Percentiles rank a stretch among this genome's conserved stretches.
Evolutionary conservation across 768 basidiomycete genomes (phyloP).

Genomic region (Lepiota venenata): DNA sequence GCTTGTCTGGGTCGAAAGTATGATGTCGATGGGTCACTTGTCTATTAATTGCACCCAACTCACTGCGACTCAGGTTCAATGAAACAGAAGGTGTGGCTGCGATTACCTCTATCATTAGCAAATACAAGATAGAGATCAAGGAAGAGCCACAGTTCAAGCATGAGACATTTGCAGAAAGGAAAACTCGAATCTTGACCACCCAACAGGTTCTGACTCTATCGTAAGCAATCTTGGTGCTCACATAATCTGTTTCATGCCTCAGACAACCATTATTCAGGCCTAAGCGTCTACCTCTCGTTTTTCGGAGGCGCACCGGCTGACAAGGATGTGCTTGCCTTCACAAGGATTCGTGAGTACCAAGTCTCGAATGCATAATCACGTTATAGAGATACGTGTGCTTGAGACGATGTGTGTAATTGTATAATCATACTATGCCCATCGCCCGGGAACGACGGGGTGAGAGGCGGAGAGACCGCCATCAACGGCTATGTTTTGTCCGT

Average conservation of each 20-base stretch:
- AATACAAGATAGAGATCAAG: conserved; percentile 44
- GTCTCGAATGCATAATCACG: background rate
- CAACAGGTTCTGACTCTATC: conserved; percentile 38
- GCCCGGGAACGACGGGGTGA: conserved; percentile 75
- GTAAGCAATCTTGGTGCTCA: conserved; percentile 27
- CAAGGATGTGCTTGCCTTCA: background rate
- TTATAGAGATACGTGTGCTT: background rate
- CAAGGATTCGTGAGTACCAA: background rate
- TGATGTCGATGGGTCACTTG: background rate
- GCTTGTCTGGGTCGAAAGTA: conserved; percentile 45
- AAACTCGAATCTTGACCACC: conserved; percentile 34
- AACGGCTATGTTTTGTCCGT: conserved; percentile 82
- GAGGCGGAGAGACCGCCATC: conserved; percentile 86
- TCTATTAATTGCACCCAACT: background rate
- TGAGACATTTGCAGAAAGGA: conserved; percentile 45
- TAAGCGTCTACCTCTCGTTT: conserved; percentile 20
- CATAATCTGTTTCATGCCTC: background rate
- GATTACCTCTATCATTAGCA: conserved; percentile 43
- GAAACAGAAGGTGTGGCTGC: conserved; percentile 51
- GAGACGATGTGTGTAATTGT: background rate
- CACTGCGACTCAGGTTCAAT: conserved; percentile 33
- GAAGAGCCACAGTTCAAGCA: conserved; percentile 46
- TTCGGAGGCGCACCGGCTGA: conserved; percentile 12
- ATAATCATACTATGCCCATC: conserved; percentile 44
- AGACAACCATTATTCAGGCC: conserved; percentile 16